Percentiles rank a stretch among this genome's conserved stretches.
Evolutionary conservation across 306 rosid species (phyloP).

Genomic region (Lathyrus tuberosus): DNA sequence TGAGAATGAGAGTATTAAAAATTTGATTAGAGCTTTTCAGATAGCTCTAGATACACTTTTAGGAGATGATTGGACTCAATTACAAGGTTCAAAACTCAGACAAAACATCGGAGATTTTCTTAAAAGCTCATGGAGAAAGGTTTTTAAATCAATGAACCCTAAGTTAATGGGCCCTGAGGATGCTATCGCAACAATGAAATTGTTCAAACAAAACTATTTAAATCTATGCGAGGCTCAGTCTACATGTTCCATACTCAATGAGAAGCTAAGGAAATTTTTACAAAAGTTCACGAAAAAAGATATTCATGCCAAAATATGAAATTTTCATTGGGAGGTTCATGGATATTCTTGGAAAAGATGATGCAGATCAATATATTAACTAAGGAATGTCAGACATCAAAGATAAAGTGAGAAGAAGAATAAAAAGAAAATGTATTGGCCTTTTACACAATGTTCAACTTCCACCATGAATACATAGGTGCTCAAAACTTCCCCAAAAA

Average conservation of each 20-base stretch:
- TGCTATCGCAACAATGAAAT: not conserved
- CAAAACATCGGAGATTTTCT: not conserved
- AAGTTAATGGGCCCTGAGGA: not conserved
- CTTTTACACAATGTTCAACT: too few relatives aligned
- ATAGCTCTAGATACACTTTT: not conserved
- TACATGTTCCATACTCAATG: not conserved
- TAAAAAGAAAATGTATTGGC: too few relatives aligned
- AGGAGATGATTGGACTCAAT: not conserved
- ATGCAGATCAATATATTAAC: too few relatives aligned
- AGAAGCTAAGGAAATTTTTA: not conserved
- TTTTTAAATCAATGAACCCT: not conserved
- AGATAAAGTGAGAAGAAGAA: too few relatives aligned
- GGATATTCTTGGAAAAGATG: too few relatives aligned
- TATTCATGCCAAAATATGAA: too few relatives aligned
- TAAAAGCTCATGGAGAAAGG: not conserved
- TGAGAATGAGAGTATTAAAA: not conserved
- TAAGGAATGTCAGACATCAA: too few relatives aligned
- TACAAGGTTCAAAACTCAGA: not conserved
- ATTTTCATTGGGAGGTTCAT: too few relatives aligned
- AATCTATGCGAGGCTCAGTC: not conserved
- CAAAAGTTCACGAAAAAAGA: too few relatives aligned
- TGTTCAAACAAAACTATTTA: not conserved
- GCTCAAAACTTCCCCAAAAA: too few relatives aligned
- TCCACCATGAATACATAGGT: too few relatives aligned
- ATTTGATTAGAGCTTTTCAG: not conserved